Evolutionary conservation across 208 protist genomes (phyloP), one percentile per base, ranked within the genome.

Genomic region (Trypanosoma brucei): DNA sequence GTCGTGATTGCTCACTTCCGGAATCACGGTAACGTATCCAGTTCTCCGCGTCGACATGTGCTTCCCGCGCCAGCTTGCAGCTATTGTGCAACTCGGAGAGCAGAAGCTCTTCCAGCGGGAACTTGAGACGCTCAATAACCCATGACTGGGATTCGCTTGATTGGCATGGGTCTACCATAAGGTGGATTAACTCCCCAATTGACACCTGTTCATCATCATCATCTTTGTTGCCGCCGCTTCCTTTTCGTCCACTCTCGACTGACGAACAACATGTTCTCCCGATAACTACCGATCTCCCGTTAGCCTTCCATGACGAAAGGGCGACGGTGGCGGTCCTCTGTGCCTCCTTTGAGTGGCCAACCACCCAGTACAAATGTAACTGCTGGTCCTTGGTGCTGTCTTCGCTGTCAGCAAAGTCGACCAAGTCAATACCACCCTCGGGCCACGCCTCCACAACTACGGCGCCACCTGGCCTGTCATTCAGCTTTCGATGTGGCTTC

Each of bases 71-170:
- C 46, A 62, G 59, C 53, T 75, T 78, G 63, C 82, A 78, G 2
- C 75, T 68, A 50, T 84, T 68, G 42, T 76, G 70, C 45, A 88
- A 55, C 70, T 88, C 82, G 4, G 71, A 73, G 1, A 88, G 65
- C 22, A 88, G 70, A 30, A 84, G 67, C 68, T 88, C 82, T 66
- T 88, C 82, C 65, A 82, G 53, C 50, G 76, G 72, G 36, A 77
- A 53, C 1, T 53, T 59, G 30, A 62, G 65, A 40, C 78, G 67
- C 38, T 65, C 59, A 40, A 88, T 66, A 39, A 72, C 76, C 22
- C 22, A 22, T 22, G 22, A 22, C 22, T 22, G 22, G 22, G 22
- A 0, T 22, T 22, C 22, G 22, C 22, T 22, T 22, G 22, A 22
- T 22, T 22, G 22, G 22, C 22, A 22, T 22, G 22, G 22, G 22